phyloP scores from a whole-genome alignment of 441 rosid species.

The Corymbia calophylla region DNA sequence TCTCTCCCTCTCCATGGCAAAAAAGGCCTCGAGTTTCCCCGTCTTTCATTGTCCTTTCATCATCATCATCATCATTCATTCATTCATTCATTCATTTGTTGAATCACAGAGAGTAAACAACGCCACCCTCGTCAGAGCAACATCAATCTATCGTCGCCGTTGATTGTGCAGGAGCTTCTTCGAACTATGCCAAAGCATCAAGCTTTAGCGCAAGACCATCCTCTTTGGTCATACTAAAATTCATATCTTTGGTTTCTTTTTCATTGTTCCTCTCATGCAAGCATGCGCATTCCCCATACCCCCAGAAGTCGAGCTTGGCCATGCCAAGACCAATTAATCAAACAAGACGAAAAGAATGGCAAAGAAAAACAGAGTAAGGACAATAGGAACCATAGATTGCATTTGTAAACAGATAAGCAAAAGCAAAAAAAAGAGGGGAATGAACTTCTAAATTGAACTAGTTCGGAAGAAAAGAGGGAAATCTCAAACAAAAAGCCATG shows the following conservation, averaged over 20 bases:
- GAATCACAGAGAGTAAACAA: no score
- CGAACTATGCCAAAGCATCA: no score
- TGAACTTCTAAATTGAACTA: not conserved
- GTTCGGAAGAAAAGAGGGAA: not conserved
- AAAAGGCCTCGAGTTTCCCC: no score
- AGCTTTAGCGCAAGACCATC: no score
- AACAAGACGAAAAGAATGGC: not conserved
- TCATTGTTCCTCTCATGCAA: not conserved
- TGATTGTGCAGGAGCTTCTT: no score
- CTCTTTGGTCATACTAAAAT: constrained; percentile 8
- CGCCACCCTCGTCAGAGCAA: no score
- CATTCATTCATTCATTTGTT: no score
- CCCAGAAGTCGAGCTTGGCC: not conserved
- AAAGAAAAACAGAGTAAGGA: no score
- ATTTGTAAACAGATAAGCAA: not conserved
- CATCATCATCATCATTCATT: no score
- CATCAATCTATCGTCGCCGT: no score
- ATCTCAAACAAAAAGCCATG: not conserved
- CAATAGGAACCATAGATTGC: not conserved
- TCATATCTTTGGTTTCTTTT: no score
- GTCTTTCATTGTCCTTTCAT: no score
- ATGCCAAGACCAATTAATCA: not conserved
- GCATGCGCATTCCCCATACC: not conserved
- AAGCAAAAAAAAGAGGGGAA: not conserved
- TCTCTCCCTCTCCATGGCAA: not conserved